Base-by-base conservation (phyloP, 768 basidiomycete species). In the Lenzites betulinus region DNA sequence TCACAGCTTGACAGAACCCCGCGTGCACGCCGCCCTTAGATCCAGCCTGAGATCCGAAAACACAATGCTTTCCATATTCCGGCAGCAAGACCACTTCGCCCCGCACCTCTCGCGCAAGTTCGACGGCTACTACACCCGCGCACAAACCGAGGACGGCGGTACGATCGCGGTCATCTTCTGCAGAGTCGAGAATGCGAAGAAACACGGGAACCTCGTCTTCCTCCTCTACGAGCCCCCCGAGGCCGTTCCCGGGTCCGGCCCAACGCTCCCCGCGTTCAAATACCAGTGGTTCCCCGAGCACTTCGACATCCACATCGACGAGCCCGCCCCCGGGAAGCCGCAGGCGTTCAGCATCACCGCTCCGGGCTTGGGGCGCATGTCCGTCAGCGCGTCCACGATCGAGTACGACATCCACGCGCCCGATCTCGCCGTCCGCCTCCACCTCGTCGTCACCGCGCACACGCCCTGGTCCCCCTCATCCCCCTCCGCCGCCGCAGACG, bases 61-160 rank as follows among this genome's bases (percentile, higher is more conserved):
- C 2, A 8, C 44, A 22, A 25, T 13, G 11, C 12, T 46, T 20
- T 7, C 22, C 7, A 22, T 46, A 25, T 46, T 46, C 5, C 7
- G 22, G 2, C 28, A 23, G 18, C 58, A 18, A 4, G 69, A 70
- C 58, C 64, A 68, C 48, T 68, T 70, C 53, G 64, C 67, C 1
- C 67, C 69, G 26, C 69, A 70, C 43, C 12, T 53, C 1, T 44
- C 61, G 16, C 51, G 66, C 3, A 59, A 51, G 16, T 70, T 70
- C 58, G 69, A 70, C 39, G 69, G 69, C 15, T 70, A 64, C 58
- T 70, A 70, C 56, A 60, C 66, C 11, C 67, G 69, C 22, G 62
- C 64, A 2, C 64, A 63, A 56, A 62, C 66, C 38, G 63, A 64
- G 11, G 64, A 64, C 54, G 67, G 69, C 20, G 67, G 58, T 13